phyloP scores from a whole-genome alignment of 352 stramenopile species.

The Phytopythium mirpurense region DNA sequence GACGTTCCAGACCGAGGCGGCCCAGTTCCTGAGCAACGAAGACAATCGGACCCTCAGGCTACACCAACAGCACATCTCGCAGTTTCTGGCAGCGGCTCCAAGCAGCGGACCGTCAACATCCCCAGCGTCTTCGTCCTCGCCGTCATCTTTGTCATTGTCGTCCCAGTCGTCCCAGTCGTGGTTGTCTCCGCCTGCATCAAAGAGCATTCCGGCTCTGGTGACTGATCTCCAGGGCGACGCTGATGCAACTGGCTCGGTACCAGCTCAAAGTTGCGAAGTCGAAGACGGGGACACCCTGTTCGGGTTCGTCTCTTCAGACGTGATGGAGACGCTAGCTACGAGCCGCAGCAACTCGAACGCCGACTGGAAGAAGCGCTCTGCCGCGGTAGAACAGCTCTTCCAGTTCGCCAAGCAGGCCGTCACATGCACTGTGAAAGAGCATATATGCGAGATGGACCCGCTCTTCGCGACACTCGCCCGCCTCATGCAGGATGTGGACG shows the following conservation, averaged over 20 bases:
- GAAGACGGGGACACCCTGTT: slow-evolving; percentile 21
- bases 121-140: neutral
- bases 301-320: slow-evolving; percentile 37
- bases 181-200: no score
- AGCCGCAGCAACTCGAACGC: slow-evolving; percentile 56
- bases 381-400: slow-evolving; percentile 55
- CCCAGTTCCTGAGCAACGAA: slow-evolving; percentile 56
- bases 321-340: slow-evolving; percentile 26
- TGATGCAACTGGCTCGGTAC: neutral
- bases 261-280: neutral
- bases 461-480: slow-evolving; percentile 42
- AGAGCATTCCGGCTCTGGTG: neutral
- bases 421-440: slow-evolving; percentile 7
- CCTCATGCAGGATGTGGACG: slow-evolving; percentile 61
- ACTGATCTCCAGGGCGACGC: neutral
- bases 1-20: slow-evolving; percentile 30
- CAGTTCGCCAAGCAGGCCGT: slow-evolving; percentile 28
- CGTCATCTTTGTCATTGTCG: no score
- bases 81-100: slow-evolving; percentile 28
- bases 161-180: no score
- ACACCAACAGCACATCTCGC: slow-evolving; percentile 43
- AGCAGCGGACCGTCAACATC: neutral
- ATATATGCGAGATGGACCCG: slow-evolving; percentile 19
- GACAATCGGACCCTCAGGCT: slow-evolving; percentile 46
- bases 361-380: slow-evolving; percentile 64